A percentile compares a stretch with the other conserved stretches of the same genome.
Evolutionary conservation across 257 asterid genomes (phyloP).

Genomic region (Solanum piurae): DNA sequence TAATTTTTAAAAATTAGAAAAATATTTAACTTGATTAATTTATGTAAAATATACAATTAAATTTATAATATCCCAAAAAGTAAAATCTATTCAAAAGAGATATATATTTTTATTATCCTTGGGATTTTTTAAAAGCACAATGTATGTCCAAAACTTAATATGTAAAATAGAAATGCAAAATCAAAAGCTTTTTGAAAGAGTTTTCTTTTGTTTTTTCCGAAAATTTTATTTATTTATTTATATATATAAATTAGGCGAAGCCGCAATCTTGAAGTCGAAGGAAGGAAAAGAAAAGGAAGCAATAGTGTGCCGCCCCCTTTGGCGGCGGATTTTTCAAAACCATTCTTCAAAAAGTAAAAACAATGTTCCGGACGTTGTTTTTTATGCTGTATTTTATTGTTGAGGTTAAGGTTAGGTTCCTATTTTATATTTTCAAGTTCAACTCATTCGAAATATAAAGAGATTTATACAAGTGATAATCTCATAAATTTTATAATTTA

Average conservation of each 20-base stretch:
- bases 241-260: not conserved
- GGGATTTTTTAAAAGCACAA: no score
- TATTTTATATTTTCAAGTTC: no score
- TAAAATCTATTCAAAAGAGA: not conserved
- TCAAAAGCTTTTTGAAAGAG: not conserved
- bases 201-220: not conserved
- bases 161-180: not conserved
- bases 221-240: no score
- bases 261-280: not conserved
- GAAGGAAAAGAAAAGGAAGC: not conserved
- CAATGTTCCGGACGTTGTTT: not conserved
- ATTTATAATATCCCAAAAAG: no score
- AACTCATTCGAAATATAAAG: no score
- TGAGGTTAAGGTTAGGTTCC: not conserved
- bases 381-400: no score
- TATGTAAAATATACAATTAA: no score
- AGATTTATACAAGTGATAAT: no score
- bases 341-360: not conserved
- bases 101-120: not conserved
- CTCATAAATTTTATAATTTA: rapidly evolving
- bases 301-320: not conserved
- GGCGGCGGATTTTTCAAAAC: not conserved
- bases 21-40: not conserved
- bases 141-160: not conserved
- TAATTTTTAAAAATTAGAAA: no score